Conservation (phyloP, 768 basidiomycete genomes). For the Multifurca ochricompacta region DNA sequence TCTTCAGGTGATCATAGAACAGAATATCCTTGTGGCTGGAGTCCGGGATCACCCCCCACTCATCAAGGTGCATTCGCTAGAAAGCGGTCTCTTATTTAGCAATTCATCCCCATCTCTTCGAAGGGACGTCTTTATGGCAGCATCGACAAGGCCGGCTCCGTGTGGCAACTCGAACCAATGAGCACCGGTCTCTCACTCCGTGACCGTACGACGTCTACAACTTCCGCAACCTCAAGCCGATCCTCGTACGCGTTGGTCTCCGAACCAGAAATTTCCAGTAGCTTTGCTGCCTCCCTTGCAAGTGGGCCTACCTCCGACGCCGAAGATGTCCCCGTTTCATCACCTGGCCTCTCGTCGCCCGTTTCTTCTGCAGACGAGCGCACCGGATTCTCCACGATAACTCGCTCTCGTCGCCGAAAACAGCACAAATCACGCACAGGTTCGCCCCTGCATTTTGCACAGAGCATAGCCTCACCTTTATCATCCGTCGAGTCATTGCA, state of each 20-base stretch:
- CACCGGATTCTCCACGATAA: constrained; percentile 17
- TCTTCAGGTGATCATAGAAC: constrained; percentile 64
- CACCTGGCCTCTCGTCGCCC: constrained; percentile 58
- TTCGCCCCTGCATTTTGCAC: constrained; percentile 40
- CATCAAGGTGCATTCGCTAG: constrained; percentile 51
- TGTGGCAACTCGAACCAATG: constrained; percentile 78
- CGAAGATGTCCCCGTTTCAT: constrained; percentile 50
- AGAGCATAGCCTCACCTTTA: constrained; percentile 60
- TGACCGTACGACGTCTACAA: constrained; percentile 67
- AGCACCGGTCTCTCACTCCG: constrained; percentile 44
- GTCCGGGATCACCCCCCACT: constrained; percentile 62
- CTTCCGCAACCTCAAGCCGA: constrained; percentile 67
- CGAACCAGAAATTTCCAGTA: constrained; percentile 80
- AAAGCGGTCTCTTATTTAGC: not conserved
- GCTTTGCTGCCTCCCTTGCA: constrained; percentile 76
- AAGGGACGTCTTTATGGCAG: constrained; percentile 70
- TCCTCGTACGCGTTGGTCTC: constrained; percentile 79
- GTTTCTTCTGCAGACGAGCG: constrained; percentile 44
- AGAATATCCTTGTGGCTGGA: constrained; percentile 62
- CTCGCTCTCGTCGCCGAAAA: constrained; percentile 15
- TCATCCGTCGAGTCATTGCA: constrained; percentile 72
- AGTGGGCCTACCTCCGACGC: constrained; percentile 64
- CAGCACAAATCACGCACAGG: constrained; percentile 45
- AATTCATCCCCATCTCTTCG: not conserved
- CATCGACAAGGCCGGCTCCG: constrained; percentile 56